A percentile compares a stretch with the other conserved stretches of the same genome.
Conservation (phyloP, 1,284 basidiomycete species). For the Cryptococcus depauperatus region DNA sequence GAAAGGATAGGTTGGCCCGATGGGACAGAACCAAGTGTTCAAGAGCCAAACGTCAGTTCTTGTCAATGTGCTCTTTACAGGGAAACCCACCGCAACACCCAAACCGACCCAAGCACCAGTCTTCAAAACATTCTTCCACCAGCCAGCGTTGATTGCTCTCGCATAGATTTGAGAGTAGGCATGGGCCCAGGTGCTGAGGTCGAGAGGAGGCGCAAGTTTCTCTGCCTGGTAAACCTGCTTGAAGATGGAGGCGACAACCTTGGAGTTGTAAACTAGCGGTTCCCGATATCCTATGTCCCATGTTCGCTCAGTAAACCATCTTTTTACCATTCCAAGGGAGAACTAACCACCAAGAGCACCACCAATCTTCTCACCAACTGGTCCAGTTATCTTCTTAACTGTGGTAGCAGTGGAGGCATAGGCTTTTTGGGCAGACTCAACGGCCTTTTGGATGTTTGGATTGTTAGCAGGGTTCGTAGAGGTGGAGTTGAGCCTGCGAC, state of each 20-base stretch:
- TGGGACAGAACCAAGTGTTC: too few relatives aligned
- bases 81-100: slow-evolving; percentile 73
- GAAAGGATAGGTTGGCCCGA: slow-evolving; percentile 3
- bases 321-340: not conserved
- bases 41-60: slow-evolving; percentile 1
- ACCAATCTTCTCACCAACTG: slow-evolving; percentile 40
- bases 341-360: slow-evolving; percentile 41
- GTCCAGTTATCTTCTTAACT: slow-evolving; percentile 41
- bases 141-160: slow-evolving; percentile 57
- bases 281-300: slow-evolving; percentile 62
- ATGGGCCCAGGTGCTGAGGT: slow-evolving; percentile 55
- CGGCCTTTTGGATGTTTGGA: slow-evolving; percentile 39
- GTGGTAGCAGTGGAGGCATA: slow-evolving; percentile 29
- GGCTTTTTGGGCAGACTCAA: slow-evolving; percentile 35
- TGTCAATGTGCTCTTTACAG: not conserved
- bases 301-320: not conserved
- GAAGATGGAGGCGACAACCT: slow-evolving; percentile 71
- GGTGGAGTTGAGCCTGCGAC: slow-evolving; percentile 24
- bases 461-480: slow-evolving; percentile 24
- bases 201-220: slow-evolving; percentile 71
- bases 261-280: slow-evolving; percentile 73
- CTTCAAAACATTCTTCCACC: slow-evolving; percentile 61
- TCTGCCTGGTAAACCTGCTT: slow-evolving; percentile 90
- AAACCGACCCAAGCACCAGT: slow-evolving; percentile 72
- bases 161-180: slow-evolving; percentile 69